Evolutionary conservation across 768 basidiomycete genomes (phyloP).

Genomic region (Podaxis carcinomalis): DNA sequence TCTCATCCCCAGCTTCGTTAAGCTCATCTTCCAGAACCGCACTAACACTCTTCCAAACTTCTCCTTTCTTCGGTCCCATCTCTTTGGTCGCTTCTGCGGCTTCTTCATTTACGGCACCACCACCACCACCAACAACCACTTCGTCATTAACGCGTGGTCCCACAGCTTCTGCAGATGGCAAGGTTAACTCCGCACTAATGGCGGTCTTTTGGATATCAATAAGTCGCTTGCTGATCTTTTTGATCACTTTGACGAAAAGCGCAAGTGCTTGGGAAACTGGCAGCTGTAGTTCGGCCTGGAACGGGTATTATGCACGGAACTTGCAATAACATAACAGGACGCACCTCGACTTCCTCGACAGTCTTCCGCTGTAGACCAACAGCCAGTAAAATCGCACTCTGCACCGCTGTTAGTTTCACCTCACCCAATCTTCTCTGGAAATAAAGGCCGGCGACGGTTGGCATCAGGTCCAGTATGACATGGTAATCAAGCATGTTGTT

Average conservation of each 20-base stretch:
- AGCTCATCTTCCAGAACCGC: constrained; percentile 61
- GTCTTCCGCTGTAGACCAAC: constrained; percentile 86
- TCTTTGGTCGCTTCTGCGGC: not conserved
- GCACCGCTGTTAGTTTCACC: constrained; percentile 76
- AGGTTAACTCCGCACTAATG: constrained; percentile 59
- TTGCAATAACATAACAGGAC: constrained; percentile 13
- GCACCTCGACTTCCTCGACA: constrained; percentile 85
- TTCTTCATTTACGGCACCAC: no score
- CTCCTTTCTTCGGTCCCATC: constrained; percentile 21
- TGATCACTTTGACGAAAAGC: constrained; percentile 85
- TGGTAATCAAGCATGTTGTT: constrained; percentile 97
- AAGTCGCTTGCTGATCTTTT: constrained; percentile 75
- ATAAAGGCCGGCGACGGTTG: constrained; percentile 74
- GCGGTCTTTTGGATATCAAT: constrained; percentile 77
- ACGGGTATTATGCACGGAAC: not conserved
- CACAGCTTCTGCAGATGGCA: constrained; percentile 10
- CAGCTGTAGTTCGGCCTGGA: constrained; percentile 71
- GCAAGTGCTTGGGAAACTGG: constrained; percentile 87
- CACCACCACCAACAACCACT: constrained; percentile 4
- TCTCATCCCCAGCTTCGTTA: constrained; percentile 74
- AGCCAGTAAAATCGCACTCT: constrained; percentile 86
- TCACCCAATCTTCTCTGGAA: constrained; percentile 71
- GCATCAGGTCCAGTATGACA: constrained; percentile 89
- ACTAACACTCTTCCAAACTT: constrained; percentile 40
- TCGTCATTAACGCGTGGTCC: constrained; percentile 6